Evolutionary conservation across 129 eudicot genomes (phyloP).

Genomic region (Chrysanthemum lavandulifolium): DNA sequence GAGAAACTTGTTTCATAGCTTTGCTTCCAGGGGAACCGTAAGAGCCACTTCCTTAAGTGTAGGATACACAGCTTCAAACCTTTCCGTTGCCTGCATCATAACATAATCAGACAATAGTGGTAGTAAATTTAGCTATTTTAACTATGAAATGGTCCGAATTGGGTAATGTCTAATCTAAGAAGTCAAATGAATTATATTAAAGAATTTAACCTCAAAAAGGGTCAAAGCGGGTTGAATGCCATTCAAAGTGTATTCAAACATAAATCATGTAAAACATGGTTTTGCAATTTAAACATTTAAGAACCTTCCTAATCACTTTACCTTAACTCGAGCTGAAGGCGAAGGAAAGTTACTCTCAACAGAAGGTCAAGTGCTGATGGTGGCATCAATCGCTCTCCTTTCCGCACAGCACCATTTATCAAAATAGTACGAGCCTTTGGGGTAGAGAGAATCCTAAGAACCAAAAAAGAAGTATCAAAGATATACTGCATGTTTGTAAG

Average conservation of each 20-base stretch:
- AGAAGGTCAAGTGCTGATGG: slow-evolving; percentile 78
- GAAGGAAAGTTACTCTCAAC: slow-evolving; percentile 63
- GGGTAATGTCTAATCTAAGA: not conserved
- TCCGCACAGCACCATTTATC: slow-evolving; percentile 76
- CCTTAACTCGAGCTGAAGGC: slow-evolving; percentile 82
- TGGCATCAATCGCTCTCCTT: slow-evolving; percentile 89
- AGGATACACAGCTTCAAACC: slow-evolving; percentile 92
- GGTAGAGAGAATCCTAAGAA: slow-evolving; percentile 63
- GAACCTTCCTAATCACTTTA: slow-evolving; percentile 3
- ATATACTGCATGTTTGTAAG: not conserved
- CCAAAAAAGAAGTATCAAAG: not conserved
- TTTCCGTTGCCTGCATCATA: slow-evolving; percentile 77
- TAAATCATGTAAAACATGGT: not conserved
- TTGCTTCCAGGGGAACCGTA: slow-evolving; percentile 92
- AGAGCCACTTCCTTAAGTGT: slow-evolving; percentile 88
- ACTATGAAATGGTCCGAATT: not conserved
- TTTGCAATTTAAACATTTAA: no score
- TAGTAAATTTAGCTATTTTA: not conserved
- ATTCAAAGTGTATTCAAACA: not conserved
- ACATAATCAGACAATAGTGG: slow-evolving; percentile 8
- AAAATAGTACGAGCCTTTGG: slow-evolving; percentile 90
- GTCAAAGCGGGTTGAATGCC: not conserved
- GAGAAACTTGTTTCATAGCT: slow-evolving; percentile 91
- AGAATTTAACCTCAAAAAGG: not conserved
- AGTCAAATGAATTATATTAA: not conserved